These are phyloP conservation scores for Colletotrichum limetticola DNA, from an alignment of 2,329 filamentous ascomycete genomes.

Conservation along the genomic window DNA sequence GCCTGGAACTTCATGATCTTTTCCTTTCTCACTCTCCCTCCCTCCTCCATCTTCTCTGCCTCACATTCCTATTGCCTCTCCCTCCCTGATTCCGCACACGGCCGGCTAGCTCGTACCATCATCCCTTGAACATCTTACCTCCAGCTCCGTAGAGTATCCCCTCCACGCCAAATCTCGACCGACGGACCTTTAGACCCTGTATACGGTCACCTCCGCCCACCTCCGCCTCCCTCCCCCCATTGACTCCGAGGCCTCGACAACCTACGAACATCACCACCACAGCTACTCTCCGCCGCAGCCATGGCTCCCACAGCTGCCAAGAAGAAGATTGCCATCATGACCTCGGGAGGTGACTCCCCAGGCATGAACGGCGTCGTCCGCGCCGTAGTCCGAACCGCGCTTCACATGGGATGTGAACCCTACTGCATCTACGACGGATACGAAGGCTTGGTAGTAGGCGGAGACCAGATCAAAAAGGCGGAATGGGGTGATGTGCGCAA, in stretches of 20 bases:
- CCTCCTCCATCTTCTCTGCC: background rate
- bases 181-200: conserved; percentile 9
- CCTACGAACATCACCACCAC: conserved; percentile 1
- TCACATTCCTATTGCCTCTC: background rate
- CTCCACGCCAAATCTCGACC: background rate
- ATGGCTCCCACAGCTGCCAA: conserved; percentile 58
- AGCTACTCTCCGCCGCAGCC: conserved; percentile 30
- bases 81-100: conserved; percentile 13
- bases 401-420: conserved; percentile 83
- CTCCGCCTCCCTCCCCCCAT: background rate
- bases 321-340: conserved; percentile 89
- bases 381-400: conserved; percentile 90
- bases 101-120: conserved; percentile 21
- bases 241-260: conserved; percentile 23
- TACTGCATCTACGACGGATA: conserved; percentile 94
- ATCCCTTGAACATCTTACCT: conserved; percentile 23
- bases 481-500: conserved; percentile 94
- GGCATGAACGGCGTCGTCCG: conserved; percentile 95
- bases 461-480: conserved; percentile 88
- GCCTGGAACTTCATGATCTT: conserved; percentile 26
- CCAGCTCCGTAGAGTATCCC: conserved; percentile 1
- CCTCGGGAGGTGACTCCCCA: conserved; percentile 91
- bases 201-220: background rate
- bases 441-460: conserved; percentile 91
- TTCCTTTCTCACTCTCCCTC: conserved; percentile 8